Percentiles rank a stretch among this genome's conserved stretches.
Conservation (phyloP, 768 basidiomycete genomes). For the Xerocomus spinulosus region DNA sequence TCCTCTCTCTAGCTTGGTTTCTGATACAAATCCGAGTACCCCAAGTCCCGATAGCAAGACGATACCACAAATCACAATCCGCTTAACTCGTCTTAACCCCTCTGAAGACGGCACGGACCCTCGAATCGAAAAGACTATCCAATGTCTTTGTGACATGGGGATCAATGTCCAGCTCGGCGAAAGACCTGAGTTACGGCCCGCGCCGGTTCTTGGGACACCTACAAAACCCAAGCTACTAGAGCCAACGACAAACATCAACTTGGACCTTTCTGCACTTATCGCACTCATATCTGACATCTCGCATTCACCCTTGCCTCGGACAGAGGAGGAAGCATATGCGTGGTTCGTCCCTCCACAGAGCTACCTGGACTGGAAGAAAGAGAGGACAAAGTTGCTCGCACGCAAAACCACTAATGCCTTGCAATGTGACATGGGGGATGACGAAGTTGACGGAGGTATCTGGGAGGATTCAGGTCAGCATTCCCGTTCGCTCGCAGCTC, state of each 20-base stretch:
- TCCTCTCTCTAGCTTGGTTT: not conserved
- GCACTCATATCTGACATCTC: constrained; percentile 81
- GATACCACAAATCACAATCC: constrained; percentile 50
- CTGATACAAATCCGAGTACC: constrained; percentile 10
- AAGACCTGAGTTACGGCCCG: constrained; percentile 25
- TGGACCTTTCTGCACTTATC: constrained; percentile 82
- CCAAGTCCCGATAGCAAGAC: constrained; percentile 10
- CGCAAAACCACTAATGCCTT: constrained; percentile 2
- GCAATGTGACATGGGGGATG: constrained; percentile 10
- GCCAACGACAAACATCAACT: constrained; percentile 63
- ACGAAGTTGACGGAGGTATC: not conserved
- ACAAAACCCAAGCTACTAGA: constrained; percentile 18
- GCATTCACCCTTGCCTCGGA: constrained; percentile 60
- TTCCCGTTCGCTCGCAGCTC: constrained; percentile 64
- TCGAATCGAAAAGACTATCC: constrained; percentile 59
- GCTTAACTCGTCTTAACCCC: constrained; percentile 67
- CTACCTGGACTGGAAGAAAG: constrained; percentile 58
- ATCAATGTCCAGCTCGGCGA: constrained; percentile 67
- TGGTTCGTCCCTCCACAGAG: constrained; percentile 60
- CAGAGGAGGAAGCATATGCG: constrained; percentile 51
- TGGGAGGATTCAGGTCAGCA: constrained; percentile 46
- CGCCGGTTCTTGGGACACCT: not conserved
- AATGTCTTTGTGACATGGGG: constrained; percentile 54
- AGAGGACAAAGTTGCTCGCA: constrained; percentile 12
- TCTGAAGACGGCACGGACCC: constrained; percentile 37